phyloP scores from a whole-genome alignment of 176 grass and related monocot genomes.

The Aegilops umbellulata region DNA sequence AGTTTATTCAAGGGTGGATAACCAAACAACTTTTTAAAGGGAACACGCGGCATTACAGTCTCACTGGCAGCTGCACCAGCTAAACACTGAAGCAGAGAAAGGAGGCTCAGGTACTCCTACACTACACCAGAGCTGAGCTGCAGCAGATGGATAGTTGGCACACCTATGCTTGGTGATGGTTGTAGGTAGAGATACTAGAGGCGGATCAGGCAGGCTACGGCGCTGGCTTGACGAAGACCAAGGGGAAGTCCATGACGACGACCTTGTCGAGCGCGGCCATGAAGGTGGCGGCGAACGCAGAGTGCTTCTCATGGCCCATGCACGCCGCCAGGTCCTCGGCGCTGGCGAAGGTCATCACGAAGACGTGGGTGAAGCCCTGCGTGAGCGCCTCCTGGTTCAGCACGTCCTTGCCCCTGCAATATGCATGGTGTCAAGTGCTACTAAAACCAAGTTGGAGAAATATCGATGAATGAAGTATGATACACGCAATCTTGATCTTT shows the following conservation, averaged over 20 bases:
- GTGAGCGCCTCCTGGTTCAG: constrained; percentile 32
- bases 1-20: constrained; percentile 28
- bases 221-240: constrained; percentile 41
- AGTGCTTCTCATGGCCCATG: constrained; percentile 43
- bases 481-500: not conserved
- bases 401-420: constrained; percentile 31
- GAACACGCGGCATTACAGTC: not conserved
- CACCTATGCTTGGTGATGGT: not conserved
- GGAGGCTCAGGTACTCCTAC: not conserved
- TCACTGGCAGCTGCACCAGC: constrained; percentile 7
- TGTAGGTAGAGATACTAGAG: not conserved
- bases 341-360: constrained; percentile 37
- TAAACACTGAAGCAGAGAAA: not conserved
- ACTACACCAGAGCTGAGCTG: not conserved
- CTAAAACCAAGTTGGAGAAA: not conserved
- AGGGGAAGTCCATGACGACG: constrained; percentile 61
- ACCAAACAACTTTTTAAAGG: not conserved
- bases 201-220: not conserved
- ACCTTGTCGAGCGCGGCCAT: constrained; percentile 52
- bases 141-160: not conserved
- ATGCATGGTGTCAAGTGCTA: not conserved
- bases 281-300: constrained; percentile 49
- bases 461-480: not conserved
- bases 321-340: constrained; percentile 38
- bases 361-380: constrained; percentile 52